phyloP scores from a whole-genome alignment of 192 early-diverging fungal species.

The Mortierella claussenii region DNA sequence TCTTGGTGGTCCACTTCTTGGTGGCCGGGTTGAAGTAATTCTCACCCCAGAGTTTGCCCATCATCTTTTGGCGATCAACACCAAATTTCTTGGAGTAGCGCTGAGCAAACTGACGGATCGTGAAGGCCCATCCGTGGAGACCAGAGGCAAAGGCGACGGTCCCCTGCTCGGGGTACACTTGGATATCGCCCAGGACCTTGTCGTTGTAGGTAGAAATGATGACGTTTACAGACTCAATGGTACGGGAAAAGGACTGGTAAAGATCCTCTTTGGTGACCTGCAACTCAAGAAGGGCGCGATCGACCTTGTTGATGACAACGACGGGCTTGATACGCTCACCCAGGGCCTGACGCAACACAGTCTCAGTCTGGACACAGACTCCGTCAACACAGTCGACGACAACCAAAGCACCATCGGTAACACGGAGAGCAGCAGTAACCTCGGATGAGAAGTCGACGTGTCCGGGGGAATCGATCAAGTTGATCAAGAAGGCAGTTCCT shows the following conservation, averaged over 20 bases:
- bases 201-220: conserved; percentile 95
- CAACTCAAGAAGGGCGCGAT: conserved; percentile 97
- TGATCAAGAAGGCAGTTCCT: conserved; percentile 95
- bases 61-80: conserved; percentile 96
- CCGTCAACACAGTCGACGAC: conserved; percentile 99
- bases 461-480: conserved; percentile 99
- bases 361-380: conserved; percentile 99
- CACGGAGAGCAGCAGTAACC: conserved; percentile 98
- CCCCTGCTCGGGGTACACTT: conserved; percentile 94
- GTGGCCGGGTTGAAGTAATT: conserved; percentile 99
- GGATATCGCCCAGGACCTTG: conserved; percentile 86
- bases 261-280: conserved; percentile 96
- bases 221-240: conserved; percentile 98
- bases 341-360: conserved; percentile 97
- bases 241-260: conserved; percentile 93
- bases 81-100: conserved; percentile 99
- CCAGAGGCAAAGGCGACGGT: conserved; percentile 98
- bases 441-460: conserved; percentile 99
- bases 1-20: conserved; percentile 96
- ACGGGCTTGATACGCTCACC: conserved; percentile 98
- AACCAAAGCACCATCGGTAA: conserved; percentile 98
- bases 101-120: conserved; percentile 95
- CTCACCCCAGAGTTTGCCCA: conserved; percentile 97
- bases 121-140: conserved; percentile 99
- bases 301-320: conserved; percentile 99